Evolutionary conservation across 306 rosid species (phyloP), one percentile per base, ranked within the genome.

Genomic region (Lathyrus tuberosus): DNA sequence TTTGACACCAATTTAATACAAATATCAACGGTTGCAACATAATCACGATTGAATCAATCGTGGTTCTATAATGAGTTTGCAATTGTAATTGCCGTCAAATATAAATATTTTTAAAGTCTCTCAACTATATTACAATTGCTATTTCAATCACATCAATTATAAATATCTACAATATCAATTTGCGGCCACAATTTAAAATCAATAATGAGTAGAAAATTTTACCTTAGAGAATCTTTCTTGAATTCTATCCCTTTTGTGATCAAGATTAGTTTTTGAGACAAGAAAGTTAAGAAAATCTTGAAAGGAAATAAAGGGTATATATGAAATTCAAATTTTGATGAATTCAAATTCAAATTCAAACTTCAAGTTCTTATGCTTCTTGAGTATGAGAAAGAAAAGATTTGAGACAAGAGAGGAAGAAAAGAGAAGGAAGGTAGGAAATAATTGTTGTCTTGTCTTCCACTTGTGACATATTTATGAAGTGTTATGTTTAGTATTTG

Each of bases 381-480:
- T 53, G 78, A 60, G 64, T 79, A 17, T 40, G 69, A 41, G 14
- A 62, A 41, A 62, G 75, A 79, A 61, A 4, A 62, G 24, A 56
- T 37, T 17, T 65, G 44, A 58, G 16, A 69, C 43, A 65, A 73
- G 6, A 13, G 10, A 43, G 49, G 33, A 28, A 48, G 5, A 14
- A 8, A 56, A 30, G 62, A 62, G 56, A 3, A 10, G 67, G 73
- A 57, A 59, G 65, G 67, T 64, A 52, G 65, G 76, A 57, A 43
- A 53, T 22, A 5, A 51, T 58, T 68, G 38, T 13, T 51, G 35
- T 59, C 54, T 72, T 57, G 79, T 64, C 62, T 31, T 59, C 31
- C 73, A 38, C 7, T 16, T 46, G 67, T 31, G 31, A 53, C 73
- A 41, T 66, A 74, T 74, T 86, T 86, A 84, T 86, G 59, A 44